Evolutionary conservation across 306 rosid genomes (phyloP).

Genomic region (Purshia tridentata): DNA sequence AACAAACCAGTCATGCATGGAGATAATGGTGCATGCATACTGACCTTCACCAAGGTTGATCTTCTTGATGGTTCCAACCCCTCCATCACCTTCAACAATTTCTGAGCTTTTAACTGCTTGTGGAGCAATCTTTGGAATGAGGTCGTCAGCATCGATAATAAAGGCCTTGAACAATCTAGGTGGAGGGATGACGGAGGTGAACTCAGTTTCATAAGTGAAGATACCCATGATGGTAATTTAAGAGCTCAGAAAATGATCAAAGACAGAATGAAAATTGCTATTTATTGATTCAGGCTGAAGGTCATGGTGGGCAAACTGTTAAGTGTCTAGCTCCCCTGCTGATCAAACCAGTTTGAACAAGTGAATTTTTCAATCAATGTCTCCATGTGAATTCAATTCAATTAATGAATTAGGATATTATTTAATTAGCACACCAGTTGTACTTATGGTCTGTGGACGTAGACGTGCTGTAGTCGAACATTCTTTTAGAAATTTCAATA

Average conservation of each 20-base stretch:
- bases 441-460: neutral
- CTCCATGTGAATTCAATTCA: too few relatives aligned
- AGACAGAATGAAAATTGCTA: neutral
- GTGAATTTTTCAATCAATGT: neutral
- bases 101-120: slow-evolving; percentile 19
- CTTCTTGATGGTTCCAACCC: slow-evolving; percentile 45
- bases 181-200: slow-evolving; percentile 22
- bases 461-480: neutral
- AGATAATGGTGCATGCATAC: too few relatives aligned
- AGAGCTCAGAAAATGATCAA: neutral
- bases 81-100: slow-evolving; percentile 43
- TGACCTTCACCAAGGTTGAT: neutral
- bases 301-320: neutral
- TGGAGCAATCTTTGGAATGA: slow-evolving; percentile 36
- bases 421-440: too few relatives aligned
- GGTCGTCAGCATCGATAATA: slow-evolving; percentile 19
- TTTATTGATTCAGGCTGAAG: slow-evolving; percentile 5
- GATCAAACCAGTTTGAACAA: neutral
- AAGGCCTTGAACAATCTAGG: slow-evolving; percentile 39
- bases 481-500: neutral
- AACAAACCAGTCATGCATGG: too few relatives aligned
- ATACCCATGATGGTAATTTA: slow-evolving; percentile 33
- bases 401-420: too few relatives aligned
- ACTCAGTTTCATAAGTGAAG: slow-evolving; percentile 27
- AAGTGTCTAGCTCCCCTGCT: too few relatives aligned